These are phyloP conservation scores for Colletotrichum neosansevieriae DNA, from an alignment of 2,329 filamentous ascomycete genomes.

Conservation along the genomic window DNA sequence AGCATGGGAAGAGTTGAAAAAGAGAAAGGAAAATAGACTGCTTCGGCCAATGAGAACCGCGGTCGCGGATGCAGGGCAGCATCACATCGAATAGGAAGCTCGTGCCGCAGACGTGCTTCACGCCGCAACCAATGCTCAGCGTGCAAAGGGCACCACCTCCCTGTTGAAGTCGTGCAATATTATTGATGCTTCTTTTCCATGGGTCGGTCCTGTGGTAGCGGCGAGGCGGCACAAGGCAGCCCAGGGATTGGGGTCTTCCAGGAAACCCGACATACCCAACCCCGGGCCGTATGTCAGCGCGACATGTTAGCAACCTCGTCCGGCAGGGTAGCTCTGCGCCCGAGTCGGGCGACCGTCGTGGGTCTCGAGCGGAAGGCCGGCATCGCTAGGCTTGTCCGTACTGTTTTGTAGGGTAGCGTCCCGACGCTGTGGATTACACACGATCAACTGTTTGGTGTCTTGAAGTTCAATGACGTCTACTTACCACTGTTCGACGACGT, in stretches of 20 bases:
- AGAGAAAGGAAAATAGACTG: not conserved
- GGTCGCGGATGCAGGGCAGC: constrained; percentile 5
- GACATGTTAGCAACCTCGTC: constrained; percentile 15
- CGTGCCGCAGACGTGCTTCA: constrained; percentile 28
- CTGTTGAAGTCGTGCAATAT: not conserved
- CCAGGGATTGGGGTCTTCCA: constrained; percentile 1
- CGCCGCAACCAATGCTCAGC: constrained; percentile 13
- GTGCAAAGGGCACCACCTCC: constrained; percentile 5
- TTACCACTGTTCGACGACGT: not conserved
- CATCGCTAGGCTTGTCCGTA: constrained; percentile 30
- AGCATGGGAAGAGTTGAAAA: not conserved
- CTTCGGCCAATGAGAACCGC: constrained; percentile 23
- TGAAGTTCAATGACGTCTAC: not conserved
- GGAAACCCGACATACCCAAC: not conserved
- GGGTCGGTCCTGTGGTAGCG: too few relatives aligned
- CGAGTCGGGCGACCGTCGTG: constrained; percentile 36
- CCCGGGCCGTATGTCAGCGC: constrained; percentile 31
- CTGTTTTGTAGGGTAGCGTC: constrained; percentile 10
- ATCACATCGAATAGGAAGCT: constrained; percentile 7
- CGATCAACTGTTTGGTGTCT: not conserved
- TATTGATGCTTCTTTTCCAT: not conserved
- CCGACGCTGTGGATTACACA: constrained; percentile 19
- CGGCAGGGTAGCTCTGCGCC: constrained; percentile 29
- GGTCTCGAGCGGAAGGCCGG: constrained; percentile 32
- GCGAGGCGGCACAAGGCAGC: too few relatives aligned